phyloP scores from a whole-genome alignment of 2,329 filamentous ascomycete species.

The Phaeophleospora eucalypticola region DNA sequence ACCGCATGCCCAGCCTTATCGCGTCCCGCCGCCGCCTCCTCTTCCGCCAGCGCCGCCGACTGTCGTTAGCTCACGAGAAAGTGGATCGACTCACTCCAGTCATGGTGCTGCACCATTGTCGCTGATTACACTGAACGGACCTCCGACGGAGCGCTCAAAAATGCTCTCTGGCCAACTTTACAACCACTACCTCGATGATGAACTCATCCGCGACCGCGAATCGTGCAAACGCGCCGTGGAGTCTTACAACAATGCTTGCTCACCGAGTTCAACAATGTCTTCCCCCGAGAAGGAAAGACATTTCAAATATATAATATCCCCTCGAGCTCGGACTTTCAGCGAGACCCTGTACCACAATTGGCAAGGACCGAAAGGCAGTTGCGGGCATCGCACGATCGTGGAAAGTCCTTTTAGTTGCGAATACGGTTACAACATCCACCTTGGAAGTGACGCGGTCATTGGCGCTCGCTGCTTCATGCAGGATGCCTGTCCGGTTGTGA shows the following conservation, averaged over 20 bases:
- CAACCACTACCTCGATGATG: slow-evolving; percentile 66
- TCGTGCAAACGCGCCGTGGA: slow-evolving; percentile 76
- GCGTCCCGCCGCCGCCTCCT: slow-evolving; percentile 8
- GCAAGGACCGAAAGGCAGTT: slow-evolving; percentile 46
- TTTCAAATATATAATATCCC: slow-evolving; percentile 68
- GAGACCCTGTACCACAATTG: slow-evolving; percentile 3
- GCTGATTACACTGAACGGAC: slow-evolving; percentile 22
- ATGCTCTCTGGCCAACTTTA: slow-evolving; percentile 82
- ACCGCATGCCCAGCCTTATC: not conserved
- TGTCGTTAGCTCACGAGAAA: slow-evolving; percentile 21
- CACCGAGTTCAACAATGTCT: slow-evolving; percentile 49
- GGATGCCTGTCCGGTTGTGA: slow-evolving; percentile 77
- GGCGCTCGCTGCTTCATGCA: slow-evolving; percentile 79
- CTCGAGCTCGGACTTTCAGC: slow-evolving; percentile 44
- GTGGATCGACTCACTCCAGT: slow-evolving; percentile 39
- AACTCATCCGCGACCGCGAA: slow-evolving; percentile 78
- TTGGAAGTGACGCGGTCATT: slow-evolving; percentile 80
- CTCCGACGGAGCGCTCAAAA: slow-evolving; percentile 70
- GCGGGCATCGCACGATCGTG: slow-evolving; percentile 73
- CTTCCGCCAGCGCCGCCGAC: slow-evolving; percentile 10
- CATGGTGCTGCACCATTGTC: slow-evolving; percentile 30
- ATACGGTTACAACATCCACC: slow-evolving; percentile 90
- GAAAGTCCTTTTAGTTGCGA: slow-evolving; percentile 89
- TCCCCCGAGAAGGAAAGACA: slow-evolving; percentile 63
- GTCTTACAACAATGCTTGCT: slow-evolving; percentile 66